phyloP scores from a whole-genome alignment of 2,329 filamentous ascomycete genomes.

The Fusarium sp. region DNA sequence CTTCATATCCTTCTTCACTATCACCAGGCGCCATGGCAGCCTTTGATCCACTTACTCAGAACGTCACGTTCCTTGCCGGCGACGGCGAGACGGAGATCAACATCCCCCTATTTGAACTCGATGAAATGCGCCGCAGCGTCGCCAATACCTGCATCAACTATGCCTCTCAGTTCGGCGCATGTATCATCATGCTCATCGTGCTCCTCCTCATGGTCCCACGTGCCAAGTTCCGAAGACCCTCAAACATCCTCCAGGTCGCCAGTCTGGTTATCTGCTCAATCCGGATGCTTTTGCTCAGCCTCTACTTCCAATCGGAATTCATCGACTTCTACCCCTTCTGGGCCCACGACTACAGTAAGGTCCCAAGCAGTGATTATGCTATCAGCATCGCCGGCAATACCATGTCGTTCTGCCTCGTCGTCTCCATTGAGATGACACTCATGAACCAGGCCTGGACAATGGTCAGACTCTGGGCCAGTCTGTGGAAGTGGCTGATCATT shows the following conservation, averaged over 20 bases:
- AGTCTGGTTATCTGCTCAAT: conserved; percentile 73
- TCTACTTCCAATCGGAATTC: conserved; percentile 74
- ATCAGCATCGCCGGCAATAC: conserved; percentile 58
- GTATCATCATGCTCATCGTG: conserved; percentile 74
- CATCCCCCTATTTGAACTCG: conserved; percentile 54
- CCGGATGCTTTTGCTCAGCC: conserved; percentile 69
- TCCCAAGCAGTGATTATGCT: conserved; percentile 58
- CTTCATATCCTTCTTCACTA: background rate
- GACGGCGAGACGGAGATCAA: conserved; percentile 53
- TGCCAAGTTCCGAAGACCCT: conserved; percentile 73
- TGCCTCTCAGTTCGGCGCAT: conserved; percentile 78
- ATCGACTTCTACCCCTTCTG: conserved; percentile 74
- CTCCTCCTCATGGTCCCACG: conserved; percentile 77
- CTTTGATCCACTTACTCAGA: conserved; percentile 57
- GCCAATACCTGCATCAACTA: conserved; percentile 71
- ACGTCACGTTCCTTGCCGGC: conserved; percentile 53
- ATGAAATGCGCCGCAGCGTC: conserved; percentile 52
- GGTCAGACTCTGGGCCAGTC: conserved; percentile 62
- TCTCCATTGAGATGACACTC: conserved; percentile 64
- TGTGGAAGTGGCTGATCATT: conserved; percentile 52
- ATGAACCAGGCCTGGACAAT: conserved; percentile 68
- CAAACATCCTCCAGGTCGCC: conserved; percentile 76
- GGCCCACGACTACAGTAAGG: conserved; percentile 66
- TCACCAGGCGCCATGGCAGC: conserved; percentile 37
- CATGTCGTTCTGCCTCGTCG: conserved; percentile 61